These are phyloP conservation scores for Panicum virgatum DNA, from an alignment of 202 grass and related monocot genomes.

Conservation along the genomic window DNA sequence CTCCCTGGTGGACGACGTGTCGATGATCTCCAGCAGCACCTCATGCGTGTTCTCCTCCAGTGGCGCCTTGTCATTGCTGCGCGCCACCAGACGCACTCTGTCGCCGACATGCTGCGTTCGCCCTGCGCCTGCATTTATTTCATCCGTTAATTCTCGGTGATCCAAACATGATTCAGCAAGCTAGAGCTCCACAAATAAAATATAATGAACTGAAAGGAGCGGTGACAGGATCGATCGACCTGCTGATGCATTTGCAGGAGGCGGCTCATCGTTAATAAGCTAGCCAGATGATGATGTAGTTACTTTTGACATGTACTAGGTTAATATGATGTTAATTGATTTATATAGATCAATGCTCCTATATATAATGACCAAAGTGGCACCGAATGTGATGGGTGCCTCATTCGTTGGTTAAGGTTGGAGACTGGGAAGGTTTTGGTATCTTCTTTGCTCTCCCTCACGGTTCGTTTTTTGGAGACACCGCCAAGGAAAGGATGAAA, in stretches of 20 bases:
- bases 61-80: not conserved
- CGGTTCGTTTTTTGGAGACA: too few relatives aligned
- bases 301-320: not conserved
- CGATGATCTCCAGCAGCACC: conserved; percentile 1
- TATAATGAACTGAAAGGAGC: not conserved
- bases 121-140: too few relatives aligned
- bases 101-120: too few relatives aligned
- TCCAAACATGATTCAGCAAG: too few relatives aligned
- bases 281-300: too few relatives aligned
- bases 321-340: too few relatives aligned
- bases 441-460: conserved; percentile 95
- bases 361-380: not conserved
- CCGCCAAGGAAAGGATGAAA: too few relatives aligned
- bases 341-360: not conserved
- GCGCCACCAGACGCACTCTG: not conserved
- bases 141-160: too few relatives aligned
- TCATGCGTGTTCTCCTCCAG: not conserved
- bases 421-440: conserved; percentile 51
- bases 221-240: not conserved
- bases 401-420: too few relatives aligned
- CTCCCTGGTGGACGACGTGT: not conserved
- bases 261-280: not conserved
- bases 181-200: not conserved
- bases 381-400: not conserved
- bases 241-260: not conserved